These are phyloP conservation scores for Fragaria vesca DNA, from an alignment of 306 rosid genomes.

Conservation along the genomic window DNA sequence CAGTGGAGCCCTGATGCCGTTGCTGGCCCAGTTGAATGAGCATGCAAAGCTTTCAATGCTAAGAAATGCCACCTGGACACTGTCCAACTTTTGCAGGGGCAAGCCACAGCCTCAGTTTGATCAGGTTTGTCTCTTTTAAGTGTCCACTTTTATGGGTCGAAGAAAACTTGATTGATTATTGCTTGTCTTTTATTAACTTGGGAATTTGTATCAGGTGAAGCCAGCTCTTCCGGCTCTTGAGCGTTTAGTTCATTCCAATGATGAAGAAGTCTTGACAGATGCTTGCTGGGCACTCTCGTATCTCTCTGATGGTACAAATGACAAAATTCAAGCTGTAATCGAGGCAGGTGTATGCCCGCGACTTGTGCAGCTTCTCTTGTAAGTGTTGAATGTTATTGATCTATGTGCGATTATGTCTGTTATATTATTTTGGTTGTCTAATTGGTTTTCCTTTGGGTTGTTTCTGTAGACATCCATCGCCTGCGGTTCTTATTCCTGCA, in stretches of 20 bases:
- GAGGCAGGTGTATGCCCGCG: slow-evolving; percentile 80
- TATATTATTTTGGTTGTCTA: not conserved
- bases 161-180: not conserved
- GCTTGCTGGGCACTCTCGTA: slow-evolving; percentile 95
- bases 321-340: slow-evolving; percentile 91
- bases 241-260: slow-evolving; percentile 81
- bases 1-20: slow-evolving; percentile 74
- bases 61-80: slow-evolving; percentile 93
- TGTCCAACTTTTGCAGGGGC: slow-evolving; percentile 92
- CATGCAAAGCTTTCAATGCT: slow-evolving; percentile 93
- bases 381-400: slow-evolving; percentile 28
- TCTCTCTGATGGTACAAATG: slow-evolving; percentile 91
- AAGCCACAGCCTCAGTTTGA: slow-evolving; percentile 94
- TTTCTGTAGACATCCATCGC: slow-evolving; percentile 74
- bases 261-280: slow-evolving; percentile 89
- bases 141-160: not conserved
- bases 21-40: slow-evolving; percentile 78
- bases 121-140: slow-evolving; percentile 42
- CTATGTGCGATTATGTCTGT: not conserved
- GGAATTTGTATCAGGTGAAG: slow-evolving; percentile 53
- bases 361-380: slow-evolving; percentile 83
- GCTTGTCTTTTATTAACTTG: slow-evolving; percentile 3
- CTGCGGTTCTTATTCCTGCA: slow-evolving; percentile 85
- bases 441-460: not conserved
- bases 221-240: slow-evolving; percentile 92